These are phyloP conservation scores for Botryotinia calthae DNA, from an alignment of 2,329 filamentous ascomycete genomes.

Conservation along the genomic window DNA sequence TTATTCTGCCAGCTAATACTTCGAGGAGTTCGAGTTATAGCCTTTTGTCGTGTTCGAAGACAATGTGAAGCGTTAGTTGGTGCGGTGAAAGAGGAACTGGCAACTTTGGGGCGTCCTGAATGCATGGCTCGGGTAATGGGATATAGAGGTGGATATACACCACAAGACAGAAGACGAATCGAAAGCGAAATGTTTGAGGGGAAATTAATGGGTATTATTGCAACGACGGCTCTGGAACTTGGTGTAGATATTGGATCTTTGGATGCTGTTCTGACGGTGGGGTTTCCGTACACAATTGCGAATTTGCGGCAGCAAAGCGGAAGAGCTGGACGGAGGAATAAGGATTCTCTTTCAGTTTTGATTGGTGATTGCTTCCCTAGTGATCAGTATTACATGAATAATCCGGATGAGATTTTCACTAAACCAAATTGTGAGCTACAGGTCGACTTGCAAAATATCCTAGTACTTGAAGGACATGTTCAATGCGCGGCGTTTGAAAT, in stretches of 20 bases:
- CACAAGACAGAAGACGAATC: conserved; percentile 82
- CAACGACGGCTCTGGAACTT: conserved; percentile 87
- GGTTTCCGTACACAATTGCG: conserved; percentile 93
- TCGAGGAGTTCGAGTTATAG: conserved; percentile 85
- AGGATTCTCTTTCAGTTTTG: conserved; percentile 85
- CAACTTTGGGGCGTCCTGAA: conserved; percentile 68
- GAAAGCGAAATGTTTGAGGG: conserved; percentile 97
- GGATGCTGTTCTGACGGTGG: conserved; percentile 90
- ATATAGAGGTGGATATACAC: conserved; percentile 91
- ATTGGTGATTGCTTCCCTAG: conserved; percentile 87
- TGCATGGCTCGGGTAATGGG: conserved; percentile 83
- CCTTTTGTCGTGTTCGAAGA: conserved; percentile 84
- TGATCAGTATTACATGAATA: conserved; percentile 96
- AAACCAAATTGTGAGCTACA: conserved; percentile 86
- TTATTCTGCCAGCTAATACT: conserved; percentile 88
- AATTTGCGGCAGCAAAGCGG: conserved; percentile 95
- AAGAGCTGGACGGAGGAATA: conserved; percentile 85
- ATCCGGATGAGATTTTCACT: conserved; percentile 89
- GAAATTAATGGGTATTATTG: conserved; percentile 86
- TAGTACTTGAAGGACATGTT: conserved; percentile 88
- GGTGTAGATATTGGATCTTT: conserved; percentile 94
- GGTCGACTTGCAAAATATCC: conserved; percentile 87
- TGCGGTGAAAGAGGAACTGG: conserved; percentile 76
- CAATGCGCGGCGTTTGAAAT: conserved; percentile 96
- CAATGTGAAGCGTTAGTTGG: conserved; percentile 82